Evolutionary conservation across 768 basidiomycete species (phyloP), one percentile per base, ranked within the genome.

Genomic region (Tremella yokohamensis): DNA sequence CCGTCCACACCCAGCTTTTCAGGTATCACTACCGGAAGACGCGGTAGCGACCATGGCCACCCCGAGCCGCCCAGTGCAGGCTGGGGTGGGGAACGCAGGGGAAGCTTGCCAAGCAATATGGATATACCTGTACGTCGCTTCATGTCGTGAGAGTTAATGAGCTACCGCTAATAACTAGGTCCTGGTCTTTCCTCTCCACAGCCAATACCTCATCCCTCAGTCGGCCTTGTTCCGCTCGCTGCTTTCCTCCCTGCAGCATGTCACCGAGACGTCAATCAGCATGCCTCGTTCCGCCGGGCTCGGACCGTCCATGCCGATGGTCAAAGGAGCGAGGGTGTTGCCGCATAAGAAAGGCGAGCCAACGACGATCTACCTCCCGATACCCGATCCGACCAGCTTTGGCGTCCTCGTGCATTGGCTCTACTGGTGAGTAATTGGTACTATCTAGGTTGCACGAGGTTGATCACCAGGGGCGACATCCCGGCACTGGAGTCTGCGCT

Each of bases 201-300:
- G 83, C 62, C 87, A 88, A 71, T 89, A 86, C 69, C 82, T 94
- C 44, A 83, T 84, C n/a, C 84, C 87, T 16, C 88, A 90, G 74
- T 91, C 89, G 0, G 56, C 63, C 2, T 54, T 74, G 19, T 70
- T 74, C 56, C 70, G 64, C 3, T 82, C 81, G 8, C 81, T 92
- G 40, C 83, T 92, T 71, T 87, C 24, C 80, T 84, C 40, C 82
- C 83, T 20, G 80, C 85, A 44, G 49, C 37, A 16, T 38, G 25
- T 38, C 8, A 18, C 24, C 51, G 29, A 54, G 20, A 9, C 6
- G 47, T 7, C 22, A n/a, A 1, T 12, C 47, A 48, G 47, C 55
- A 19, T 16, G 18, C 19, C 25, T 18, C 49, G 26, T 50, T 45
- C 42, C 42, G 42, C 42, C n/a, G 42, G 42, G n/a, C 42, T 45